phyloP scores from a whole-genome alignment of 257 asterid genomes.

The Linderniella brevidens region DNA sequence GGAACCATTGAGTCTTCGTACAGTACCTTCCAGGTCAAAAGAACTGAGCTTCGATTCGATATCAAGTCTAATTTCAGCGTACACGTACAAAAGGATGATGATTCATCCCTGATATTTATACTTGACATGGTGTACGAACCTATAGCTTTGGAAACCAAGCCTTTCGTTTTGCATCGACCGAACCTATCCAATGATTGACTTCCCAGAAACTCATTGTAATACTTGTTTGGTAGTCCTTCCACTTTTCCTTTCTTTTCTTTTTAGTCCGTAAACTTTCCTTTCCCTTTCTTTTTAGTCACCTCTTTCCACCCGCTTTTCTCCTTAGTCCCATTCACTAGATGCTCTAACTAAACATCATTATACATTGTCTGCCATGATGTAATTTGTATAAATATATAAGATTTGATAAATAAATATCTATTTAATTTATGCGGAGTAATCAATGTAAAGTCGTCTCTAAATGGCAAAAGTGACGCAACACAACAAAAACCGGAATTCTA shows the following conservation, averaged over 20 bases:
- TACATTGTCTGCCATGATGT: too few species aligned
- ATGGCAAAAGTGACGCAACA: too few species aligned
- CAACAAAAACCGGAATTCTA: too few species aligned
- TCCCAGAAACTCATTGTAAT: slow-evolving; percentile 11
- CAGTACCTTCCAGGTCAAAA: slow-evolving; percentile 18
- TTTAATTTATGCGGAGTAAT: too few species aligned
- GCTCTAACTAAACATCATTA: too few species aligned
- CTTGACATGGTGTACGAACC: slow-evolving; percentile 20
- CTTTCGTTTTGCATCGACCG: slow-evolving; percentile 23
- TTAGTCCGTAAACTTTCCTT: background rate
- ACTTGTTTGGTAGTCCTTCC: slow-evolving; percentile 8
- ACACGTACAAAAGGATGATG: slow-evolving; percentile 15
- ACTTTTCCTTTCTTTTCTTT: background rate
- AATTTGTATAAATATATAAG: too few species aligned
- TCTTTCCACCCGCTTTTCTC: too few species aligned
- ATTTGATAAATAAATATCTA: too few species aligned
- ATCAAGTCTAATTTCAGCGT: slow-evolving; percentile 6
- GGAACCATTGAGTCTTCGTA: slow-evolving; percentile 11
- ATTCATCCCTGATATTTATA: slow-evolving; percentile 16
- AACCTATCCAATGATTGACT: slow-evolving; percentile 47
- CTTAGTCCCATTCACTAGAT: too few species aligned
- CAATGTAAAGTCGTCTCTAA: too few species aligned
- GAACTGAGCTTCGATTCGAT: slow-evolving; percentile 4
- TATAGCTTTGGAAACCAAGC: slow-evolving; percentile 23
- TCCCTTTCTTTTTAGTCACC: too few species aligned